Evolutionary conservation across 176 grass and related monocot species (phyloP), one percentile per base, ranked within the genome.

Genomic region (Aegilops tauschii): DNA sequence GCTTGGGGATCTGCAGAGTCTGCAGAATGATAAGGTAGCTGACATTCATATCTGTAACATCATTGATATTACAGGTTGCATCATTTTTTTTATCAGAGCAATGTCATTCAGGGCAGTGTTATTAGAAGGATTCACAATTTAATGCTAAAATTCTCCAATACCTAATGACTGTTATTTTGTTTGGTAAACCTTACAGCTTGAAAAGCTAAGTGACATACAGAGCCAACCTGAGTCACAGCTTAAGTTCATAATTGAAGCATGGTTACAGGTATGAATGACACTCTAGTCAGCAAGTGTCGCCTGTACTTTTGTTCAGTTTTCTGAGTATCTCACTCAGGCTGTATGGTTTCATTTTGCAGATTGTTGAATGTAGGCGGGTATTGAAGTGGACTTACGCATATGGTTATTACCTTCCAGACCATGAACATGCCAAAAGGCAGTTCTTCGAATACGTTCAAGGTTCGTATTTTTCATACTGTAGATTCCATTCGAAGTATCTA

Each of bases 361-460:
- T 99, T 85, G 97, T 97, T 13, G 97, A 99, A 69, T 99, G 97
- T 88, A 92, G 97, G 81, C 86, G 97, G 71, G 97, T 93, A 79
- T 87, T 99, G 89, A 99, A 99, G 73, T 99, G 97, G 97, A 99
- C 97, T 56, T 99, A 99, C 52, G 88, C 97, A 9, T 99, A 97
- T 81, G 97, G 97, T 52, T 99, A 83, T 88, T 97, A 99, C 87
- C 91, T 99, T 73, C 97, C 92, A 73, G 97, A 99, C 56, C 78
- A 93, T 90, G 97, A 99, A 81, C 89, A 90, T 72, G 97, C 92
- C 69, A 99, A 97, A 85, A 94, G 92, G 62, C 94, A 94, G 62
- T 99, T 99, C 74, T 99, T 99, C 81, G 97, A 99, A 85, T 99
- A 99, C 87, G 70, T 99, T 18, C 97, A 99, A 99, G 97, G 97